phyloP scores from a whole-genome alignment of 75 land plant species.

The Selaginella moellendorffii region DNA sequence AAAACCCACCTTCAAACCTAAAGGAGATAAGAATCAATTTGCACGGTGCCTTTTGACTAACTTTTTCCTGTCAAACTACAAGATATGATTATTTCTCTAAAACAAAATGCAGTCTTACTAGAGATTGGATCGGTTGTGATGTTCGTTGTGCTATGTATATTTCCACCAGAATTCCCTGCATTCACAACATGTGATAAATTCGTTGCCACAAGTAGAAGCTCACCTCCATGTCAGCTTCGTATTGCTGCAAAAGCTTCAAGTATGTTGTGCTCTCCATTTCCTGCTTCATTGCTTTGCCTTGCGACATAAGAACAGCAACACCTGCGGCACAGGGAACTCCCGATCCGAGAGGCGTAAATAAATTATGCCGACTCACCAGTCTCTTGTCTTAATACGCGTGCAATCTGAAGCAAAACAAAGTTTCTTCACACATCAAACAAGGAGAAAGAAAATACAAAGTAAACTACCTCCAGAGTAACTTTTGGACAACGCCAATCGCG shows the following conservation, averaged over 20 bases:
- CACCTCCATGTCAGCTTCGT: constrained; percentile 4
- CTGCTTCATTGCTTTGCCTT: constrained; percentile 3
- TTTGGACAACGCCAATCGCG: background rate
- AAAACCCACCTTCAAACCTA: no score
- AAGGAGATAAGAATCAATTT: no score
- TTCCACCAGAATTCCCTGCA: background rate
- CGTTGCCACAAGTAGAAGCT: background rate
- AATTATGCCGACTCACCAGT: background rate
- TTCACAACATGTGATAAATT: background rate
- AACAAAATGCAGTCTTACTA: no score
- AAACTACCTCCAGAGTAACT: background rate
- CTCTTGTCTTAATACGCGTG: background rate
- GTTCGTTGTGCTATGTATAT: background rate
- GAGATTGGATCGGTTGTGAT: background rate
- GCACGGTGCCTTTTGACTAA: no score
- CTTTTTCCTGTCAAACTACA: no score
- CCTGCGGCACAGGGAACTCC: background rate
- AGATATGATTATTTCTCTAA: no score
- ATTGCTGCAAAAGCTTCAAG: background rate
- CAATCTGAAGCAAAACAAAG: background rate
- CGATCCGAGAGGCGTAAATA: background rate
- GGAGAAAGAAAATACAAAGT: background rate
- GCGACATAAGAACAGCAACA: constrained; percentile 2
- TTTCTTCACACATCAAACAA: background rate
- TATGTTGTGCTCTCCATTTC: background rate